These are phyloP conservation scores for Amphichorda felina DNA, from an alignment of 2,329 filamentous ascomycete genomes.

Conservation along the genomic window DNA sequence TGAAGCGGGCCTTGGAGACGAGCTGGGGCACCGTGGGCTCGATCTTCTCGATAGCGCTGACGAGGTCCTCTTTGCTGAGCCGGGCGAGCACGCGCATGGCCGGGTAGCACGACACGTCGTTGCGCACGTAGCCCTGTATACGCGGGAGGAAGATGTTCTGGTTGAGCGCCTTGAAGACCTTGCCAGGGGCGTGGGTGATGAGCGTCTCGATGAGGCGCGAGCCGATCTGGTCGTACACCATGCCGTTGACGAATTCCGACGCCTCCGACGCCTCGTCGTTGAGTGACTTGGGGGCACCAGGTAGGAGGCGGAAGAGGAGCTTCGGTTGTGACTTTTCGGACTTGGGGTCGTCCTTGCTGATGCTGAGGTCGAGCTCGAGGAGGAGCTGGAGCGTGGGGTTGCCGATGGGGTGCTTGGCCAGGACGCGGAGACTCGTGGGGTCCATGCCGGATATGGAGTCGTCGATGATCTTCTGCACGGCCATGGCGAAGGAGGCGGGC, in stretches of 20 bases:
- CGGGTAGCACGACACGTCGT: conserved; percentile 83
- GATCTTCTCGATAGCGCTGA: conserved; percentile 59
- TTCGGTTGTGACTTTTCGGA: conserved; percentile 25
- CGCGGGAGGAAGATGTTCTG: conserved; percentile 67
- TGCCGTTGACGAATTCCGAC: conserved; percentile 65
- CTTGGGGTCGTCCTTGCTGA: conserved; percentile 46
- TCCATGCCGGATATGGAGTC: conserved; percentile 68
- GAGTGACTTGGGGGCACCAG: conserved; percentile 60
- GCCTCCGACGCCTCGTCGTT: conserved; percentile 62
- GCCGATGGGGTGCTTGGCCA: conserved; percentile 81
- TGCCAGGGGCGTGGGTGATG: conserved; percentile 68
- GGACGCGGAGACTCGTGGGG: conserved; percentile 65
- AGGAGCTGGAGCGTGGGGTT: conserved; percentile 90
- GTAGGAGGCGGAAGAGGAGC: conserved; percentile 66
- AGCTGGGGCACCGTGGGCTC: conserved; percentile 61
- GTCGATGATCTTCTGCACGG: conserved; percentile 70
- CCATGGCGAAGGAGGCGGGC: conserved; percentile 65
- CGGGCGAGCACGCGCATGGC: conserved; percentile 74
- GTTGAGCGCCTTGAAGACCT: conserved; percentile 83
- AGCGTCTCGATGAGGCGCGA: conserved; percentile 85
- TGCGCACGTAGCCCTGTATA: conserved; percentile 70
- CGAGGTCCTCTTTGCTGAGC: conserved; percentile 75
- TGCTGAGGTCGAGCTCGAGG: conserved; percentile 71
- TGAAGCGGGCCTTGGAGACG: conserved; percentile 63
- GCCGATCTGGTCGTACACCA: conserved; percentile 84